Evolutionary conservation across 176 grass and related monocot species (phyloP).

Genomic region (Bolboschoenus planiculmis): DNA sequence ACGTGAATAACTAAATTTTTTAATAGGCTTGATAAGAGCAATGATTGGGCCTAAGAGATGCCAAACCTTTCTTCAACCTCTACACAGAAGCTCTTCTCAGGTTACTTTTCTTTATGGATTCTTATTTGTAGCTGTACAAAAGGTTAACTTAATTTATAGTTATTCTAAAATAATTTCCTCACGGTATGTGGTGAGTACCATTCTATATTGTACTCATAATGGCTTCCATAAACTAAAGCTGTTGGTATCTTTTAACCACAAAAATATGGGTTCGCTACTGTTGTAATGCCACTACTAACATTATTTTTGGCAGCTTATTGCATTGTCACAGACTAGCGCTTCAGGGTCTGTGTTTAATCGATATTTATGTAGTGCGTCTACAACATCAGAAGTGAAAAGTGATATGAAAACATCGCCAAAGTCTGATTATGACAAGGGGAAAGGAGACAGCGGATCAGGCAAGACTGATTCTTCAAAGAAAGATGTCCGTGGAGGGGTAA

Average conservation of each 20-base stretch:
- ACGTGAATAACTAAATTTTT: background rate
- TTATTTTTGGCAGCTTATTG: slow-evolving; percentile 19
- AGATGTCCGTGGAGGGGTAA: slow-evolving; percentile 60
- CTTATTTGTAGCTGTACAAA: background rate
- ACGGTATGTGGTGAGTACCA: background rate
- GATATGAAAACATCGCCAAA: slow-evolving; percentile 14
- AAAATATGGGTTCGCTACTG: background rate
- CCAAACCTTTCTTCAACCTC: slow-evolving; percentile 5
- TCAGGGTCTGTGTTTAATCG: background rate
- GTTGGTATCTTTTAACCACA: background rate
- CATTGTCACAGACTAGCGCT: background rate
- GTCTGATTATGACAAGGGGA: slow-evolving; percentile 22
- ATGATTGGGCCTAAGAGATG: slow-evolving; percentile 24
- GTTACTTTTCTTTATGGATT: slow-evolving; percentile 13
- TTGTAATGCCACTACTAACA: background rate
- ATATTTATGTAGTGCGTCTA: slow-evolving; percentile 20
- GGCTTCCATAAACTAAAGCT: background rate
- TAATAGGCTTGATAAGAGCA: slow-evolving; percentile 15
- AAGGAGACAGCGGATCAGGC: slow-evolving; percentile 25
- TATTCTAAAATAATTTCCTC: background rate
- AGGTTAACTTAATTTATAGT: background rate
- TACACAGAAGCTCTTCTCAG: slow-evolving; percentile 25
- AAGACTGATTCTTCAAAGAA: slow-evolving; percentile 33
- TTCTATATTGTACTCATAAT: background rate
- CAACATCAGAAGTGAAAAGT: slow-evolving; percentile 20